Percentiles rank a stretch among this genome's conserved stretches.
phyloP scores from a whole-genome alignment of 2,329 filamentous ascomycete genomes.

The Neofusicoccum sp. region DNA sequence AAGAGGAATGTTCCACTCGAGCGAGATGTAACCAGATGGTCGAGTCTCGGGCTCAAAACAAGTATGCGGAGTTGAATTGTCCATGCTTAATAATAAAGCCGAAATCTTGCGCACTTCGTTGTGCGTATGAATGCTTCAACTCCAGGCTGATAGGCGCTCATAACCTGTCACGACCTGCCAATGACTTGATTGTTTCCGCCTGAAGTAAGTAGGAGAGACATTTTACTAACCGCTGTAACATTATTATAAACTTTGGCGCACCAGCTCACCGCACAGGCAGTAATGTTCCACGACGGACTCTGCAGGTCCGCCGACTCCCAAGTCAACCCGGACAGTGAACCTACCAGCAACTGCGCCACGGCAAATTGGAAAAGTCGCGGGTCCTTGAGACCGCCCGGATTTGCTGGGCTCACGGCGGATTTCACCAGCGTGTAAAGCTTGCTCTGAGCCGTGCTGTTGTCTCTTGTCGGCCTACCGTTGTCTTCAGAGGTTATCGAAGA shows the following conservation, averaged over 20 bases:
- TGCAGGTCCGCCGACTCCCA: neutral
- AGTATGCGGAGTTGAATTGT: neutral
- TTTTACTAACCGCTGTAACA: neutral
- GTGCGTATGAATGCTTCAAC: neutral
- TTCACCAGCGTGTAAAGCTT: neutral
- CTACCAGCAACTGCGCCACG: neutral
- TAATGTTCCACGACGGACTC: conserved; percentile 4
- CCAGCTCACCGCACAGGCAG: conserved; percentile 9
- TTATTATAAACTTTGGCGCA: conserved; percentile 6
- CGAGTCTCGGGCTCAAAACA: too few species aligned
- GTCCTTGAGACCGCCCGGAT: conserved; percentile 1
- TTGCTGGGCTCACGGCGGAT: neutral
- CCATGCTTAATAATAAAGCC: neutral
- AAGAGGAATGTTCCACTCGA: too few species aligned
- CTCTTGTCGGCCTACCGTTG: neutral
- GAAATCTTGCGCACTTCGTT: neutral
- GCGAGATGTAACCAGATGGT: too few species aligned
- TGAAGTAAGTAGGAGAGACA: too few species aligned
- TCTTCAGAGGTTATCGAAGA: too few species aligned
- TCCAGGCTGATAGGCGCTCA: too few species aligned
- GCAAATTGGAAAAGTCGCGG: conserved; percentile 3
- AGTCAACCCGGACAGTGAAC: neutral
- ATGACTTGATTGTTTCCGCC: too few species aligned
- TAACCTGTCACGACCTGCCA: too few species aligned
- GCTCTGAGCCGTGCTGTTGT: neutral